phyloP scores from a whole-genome alignment of 2,329 filamentous ascomycete genomes.

The Penicillium sp. region DNA sequence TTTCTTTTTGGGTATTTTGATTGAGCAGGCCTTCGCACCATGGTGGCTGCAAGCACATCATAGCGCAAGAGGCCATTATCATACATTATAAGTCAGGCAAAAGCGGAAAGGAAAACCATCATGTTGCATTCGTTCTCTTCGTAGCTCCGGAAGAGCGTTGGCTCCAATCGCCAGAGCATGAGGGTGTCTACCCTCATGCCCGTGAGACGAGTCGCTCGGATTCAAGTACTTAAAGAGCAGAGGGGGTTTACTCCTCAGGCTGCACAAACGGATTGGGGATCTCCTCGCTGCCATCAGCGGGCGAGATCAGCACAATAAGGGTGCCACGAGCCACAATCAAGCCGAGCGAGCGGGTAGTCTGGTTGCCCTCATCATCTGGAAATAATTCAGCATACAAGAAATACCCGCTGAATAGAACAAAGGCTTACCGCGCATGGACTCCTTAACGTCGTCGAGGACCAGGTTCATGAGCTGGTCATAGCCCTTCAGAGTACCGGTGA shows the following conservation, averaged over 20 bases:
- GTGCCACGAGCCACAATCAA: conserved; percentile 87
- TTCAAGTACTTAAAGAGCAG: not conserved
- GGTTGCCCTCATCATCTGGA: conserved; percentile 87
- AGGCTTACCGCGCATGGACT: conserved; percentile 72
- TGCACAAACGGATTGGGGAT: conserved; percentile 91
- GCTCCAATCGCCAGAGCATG: conserved; percentile 6
- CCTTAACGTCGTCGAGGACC: conserved; percentile 89
- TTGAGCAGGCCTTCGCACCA: not conserved
- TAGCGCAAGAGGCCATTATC: not conserved
- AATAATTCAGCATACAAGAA: conserved; percentile 16
- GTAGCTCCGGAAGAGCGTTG: conserved; percentile 20
- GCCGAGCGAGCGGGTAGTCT: conserved; percentile 71
- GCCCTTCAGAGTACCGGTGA: conserved; percentile 83
- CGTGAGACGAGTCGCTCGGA: not conserved
- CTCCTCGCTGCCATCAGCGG: conserved; percentile 88
- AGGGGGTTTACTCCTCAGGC: conserved; percentile 54
- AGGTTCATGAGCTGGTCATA: conserved; percentile 98
- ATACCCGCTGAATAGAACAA: not conserved
- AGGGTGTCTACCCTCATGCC: not conserved
- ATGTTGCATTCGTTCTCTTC: conserved; percentile 63
- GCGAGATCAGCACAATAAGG: conserved; percentile 84
- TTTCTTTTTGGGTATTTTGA: not conserved
- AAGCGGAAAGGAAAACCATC: conserved; percentile 56
- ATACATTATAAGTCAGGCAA: conserved; percentile 7
- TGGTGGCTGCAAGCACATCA: not conserved